Conservation (phyloP, 768 basidiomycete genomes). For the Neoboletus magnificus region DNA sequence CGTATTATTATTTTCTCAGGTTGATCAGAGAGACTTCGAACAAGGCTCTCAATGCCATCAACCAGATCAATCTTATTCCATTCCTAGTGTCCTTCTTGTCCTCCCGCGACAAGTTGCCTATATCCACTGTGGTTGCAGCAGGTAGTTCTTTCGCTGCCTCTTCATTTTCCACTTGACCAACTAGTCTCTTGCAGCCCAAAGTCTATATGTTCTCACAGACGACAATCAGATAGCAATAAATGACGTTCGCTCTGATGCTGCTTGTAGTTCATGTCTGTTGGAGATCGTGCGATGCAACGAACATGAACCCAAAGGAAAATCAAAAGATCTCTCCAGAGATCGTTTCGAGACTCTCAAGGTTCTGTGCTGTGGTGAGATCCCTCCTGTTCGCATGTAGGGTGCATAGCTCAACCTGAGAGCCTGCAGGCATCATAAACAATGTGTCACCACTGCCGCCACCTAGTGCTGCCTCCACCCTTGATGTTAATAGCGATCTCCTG, state of each 20-base stretch:
- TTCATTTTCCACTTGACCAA: neutral
- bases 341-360: constrained; percentile 55
- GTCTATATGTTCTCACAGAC: constrained; percentile 88
- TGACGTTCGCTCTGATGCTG: constrained; percentile 58
- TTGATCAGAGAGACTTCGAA: constrained; percentile 79
- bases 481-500: constrained; percentile 69
- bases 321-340: constrained; percentile 45
- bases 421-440: constrained; percentile 75
- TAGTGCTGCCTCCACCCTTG: constrained; percentile 54
- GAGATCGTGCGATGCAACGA: constrained; percentile 49
- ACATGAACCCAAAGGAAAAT: constrained; percentile 34
- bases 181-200: constrained; percentile 59
- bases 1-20: constrained; percentile 17
- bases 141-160: constrained; percentile 42
- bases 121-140: constrained; percentile 73
- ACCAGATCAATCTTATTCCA: constrained; percentile 70
- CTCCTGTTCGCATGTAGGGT: neutral
- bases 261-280: constrained; percentile 63
- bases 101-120: constrained; percentile 63
- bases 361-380: constrained; percentile 61
- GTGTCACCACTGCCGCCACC: constrained; percentile 73
- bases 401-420: neutral
- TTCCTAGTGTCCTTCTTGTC: constrained; percentile 90
- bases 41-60: constrained; percentile 77
- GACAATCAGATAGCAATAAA: constrained; percentile 77